These are phyloP conservation scores for Pseudohalonectria lignicola DNA, from an alignment of 2,329 filamentous ascomycete species.

Conservation along the genomic window DNA sequence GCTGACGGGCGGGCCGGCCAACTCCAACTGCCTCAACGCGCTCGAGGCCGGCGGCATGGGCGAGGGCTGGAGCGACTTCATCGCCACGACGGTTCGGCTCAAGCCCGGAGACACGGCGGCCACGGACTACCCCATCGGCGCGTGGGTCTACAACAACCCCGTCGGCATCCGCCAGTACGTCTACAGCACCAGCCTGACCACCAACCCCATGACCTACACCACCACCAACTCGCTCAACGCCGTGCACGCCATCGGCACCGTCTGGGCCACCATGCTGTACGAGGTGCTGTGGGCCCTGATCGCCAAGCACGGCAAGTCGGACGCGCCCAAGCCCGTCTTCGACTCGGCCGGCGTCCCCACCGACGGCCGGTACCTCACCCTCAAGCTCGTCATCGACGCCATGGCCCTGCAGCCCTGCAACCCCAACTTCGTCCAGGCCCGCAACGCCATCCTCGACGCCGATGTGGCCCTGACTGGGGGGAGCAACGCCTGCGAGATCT, in stretches of 20 bases:
- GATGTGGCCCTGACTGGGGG: slow-evolving; percentile 39
- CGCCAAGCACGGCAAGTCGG: slow-evolving; percentile 41
- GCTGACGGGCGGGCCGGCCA: slow-evolving; percentile 45
- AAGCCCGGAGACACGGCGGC: slow-evolving; percentile 31
- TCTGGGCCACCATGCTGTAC: slow-evolving; percentile 42
- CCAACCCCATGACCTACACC: slow-evolving; percentile 39
- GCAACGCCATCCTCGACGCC: slow-evolving; percentile 45
- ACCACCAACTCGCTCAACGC: slow-evolving; percentile 23
- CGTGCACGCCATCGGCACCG: slow-evolving; percentile 37
- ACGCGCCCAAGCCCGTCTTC: slow-evolving; percentile 27
- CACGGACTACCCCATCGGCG: slow-evolving; percentile 36
- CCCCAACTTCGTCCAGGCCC: slow-evolving; percentile 39
- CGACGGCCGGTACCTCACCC: slow-evolving; percentile 37
- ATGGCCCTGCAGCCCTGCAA: slow-evolving; percentile 46
- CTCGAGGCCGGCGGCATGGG: slow-evolving; percentile 45
- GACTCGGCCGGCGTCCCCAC: slow-evolving; percentile 30
- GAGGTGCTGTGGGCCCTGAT: slow-evolving; percentile 48
- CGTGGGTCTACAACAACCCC: slow-evolving; percentile 32
- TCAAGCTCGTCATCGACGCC: slow-evolving; percentile 41
- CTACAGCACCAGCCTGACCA: slow-evolving; percentile 37
- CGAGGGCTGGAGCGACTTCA: slow-evolving; percentile 48
- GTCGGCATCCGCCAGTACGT: slow-evolving; percentile 35
- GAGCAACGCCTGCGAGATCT: slow-evolving; percentile 37
- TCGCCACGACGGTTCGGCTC: slow-evolving; percentile 37
- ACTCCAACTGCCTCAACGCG: slow-evolving; percentile 32